Evolutionary conservation across 495 filamentous ascomycete species (phyloP).

Genomic region (Platismatia glauca): DNA sequence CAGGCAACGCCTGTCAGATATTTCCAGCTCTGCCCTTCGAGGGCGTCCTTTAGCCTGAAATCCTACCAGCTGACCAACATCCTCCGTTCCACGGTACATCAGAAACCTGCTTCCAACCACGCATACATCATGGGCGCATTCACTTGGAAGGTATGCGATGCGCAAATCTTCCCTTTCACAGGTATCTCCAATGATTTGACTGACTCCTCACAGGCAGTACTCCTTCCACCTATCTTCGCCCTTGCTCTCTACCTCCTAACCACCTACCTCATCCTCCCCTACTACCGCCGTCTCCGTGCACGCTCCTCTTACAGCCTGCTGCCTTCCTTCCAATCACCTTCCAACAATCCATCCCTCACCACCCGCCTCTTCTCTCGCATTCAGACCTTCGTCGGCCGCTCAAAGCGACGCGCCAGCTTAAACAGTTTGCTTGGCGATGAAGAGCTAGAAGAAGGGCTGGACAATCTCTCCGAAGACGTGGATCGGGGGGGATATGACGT

Average conservation of each 20-base stretch:
- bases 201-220: conserved; percentile 50
- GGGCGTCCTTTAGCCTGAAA: not conserved
- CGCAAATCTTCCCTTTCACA: not conserved
- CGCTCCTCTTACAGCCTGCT: conserved; percentile 51
- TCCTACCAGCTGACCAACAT: not conserved
- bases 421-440: conserved; percentile 24
- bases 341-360: conserved; percentile 12
- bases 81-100: not conserved
- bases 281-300: conserved; percentile 65
- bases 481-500: conserved; percentile 44
- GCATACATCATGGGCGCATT: not conserved
- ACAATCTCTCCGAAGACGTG: conserved; percentile 50
- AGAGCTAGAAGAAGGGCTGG: conserved; percentile 22
- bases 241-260: conserved; percentile 63
- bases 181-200: not conserved
- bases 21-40: not conserved
- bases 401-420: conserved; percentile 15
- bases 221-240: conserved; percentile 71
- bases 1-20: not conserved
- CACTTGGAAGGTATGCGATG: conserved; percentile 17
- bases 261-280: conserved; percentile 61
- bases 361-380: conserved; percentile 9
- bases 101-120: not conserved
- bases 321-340: conserved; percentile 20
- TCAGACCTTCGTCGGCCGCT: conserved; percentile 9